Base-by-base conservation (phyloP, 116 monocot genomes). In the Zostera marina region DNA sequence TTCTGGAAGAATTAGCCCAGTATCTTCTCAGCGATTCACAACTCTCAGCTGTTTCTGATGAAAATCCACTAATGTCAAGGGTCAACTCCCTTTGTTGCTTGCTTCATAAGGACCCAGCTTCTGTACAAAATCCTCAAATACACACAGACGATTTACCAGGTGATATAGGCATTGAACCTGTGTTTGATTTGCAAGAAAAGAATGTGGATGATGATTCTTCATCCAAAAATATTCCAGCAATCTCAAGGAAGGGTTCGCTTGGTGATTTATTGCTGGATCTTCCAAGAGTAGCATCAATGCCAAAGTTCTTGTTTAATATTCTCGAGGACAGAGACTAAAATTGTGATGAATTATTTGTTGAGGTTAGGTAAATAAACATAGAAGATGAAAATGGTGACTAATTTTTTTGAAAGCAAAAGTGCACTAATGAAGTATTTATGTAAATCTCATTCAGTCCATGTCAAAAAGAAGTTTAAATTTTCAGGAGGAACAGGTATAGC, bases 81-180 rank as follows among this genome's bases (percentile, higher is more conserved):
- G 86, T 92, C 58, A 82, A 92, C 48, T 86, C 92, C 15, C 73
- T 92, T 16, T 92, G 80, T 58, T 80, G 69, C 62, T 59, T 91
- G 61, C 75, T 92, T 56, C 90, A 85, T 53, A 77, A 74, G 62
- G 77, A 74, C 43, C 26, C 55, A 9, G 2, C 40, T 10, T 17
- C 56, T 4, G 51, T 39, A 26, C 57, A 63, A 23, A 54, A 42
- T 17, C 14, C 52, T 22, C 68, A 68, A 15, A 42, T 16, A 20
- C 56, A 26, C 41, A 43, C 9, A 9, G 42, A 2, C 41, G 41
- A 47, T 32, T 32, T 5, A 2, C 7, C 11, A 40, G 64, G 12
- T 47, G n/a, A 59, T 49, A 20, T 11, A 25, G 22, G 17, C 44
- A 9, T 20, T 40, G 47, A 54, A 20, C 62, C 66, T 15, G 10